phyloP scores from a whole-genome alignment of 2,329 filamentous ascomycete species.

The Drechslerella dactyloides region DNA sequence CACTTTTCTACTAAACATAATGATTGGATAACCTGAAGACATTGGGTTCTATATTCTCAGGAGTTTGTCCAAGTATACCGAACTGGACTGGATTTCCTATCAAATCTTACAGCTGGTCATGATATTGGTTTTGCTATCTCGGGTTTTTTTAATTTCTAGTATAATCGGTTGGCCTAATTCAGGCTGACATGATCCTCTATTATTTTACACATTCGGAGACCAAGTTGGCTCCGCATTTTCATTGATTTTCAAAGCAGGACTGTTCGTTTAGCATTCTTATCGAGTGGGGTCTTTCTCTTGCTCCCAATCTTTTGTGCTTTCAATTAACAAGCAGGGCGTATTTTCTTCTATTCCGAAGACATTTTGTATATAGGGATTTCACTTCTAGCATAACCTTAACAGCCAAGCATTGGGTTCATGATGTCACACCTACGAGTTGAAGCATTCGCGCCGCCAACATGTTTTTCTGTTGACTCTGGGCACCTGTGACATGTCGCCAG shows the following conservation, averaged over 20 bases:
- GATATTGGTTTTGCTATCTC: conserved; percentile 16
- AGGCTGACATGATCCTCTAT: neutral
- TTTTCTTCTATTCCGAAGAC: neutral
- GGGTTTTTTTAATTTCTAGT: conserved; percentile 2
- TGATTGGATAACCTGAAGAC: conserved; percentile 16
- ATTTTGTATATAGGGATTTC: conserved; percentile 5
- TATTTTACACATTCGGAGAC: neutral
- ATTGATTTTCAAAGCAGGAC: conserved; percentile 35
- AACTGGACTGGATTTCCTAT: conserved; percentile 11
- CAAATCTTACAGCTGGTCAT: conserved; percentile 7
- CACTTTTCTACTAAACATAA: conserved; percentile 20
- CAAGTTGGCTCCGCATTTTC: conserved; percentile 14
- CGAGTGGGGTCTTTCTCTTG: conserved; percentile 13
- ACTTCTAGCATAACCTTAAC: neutral
- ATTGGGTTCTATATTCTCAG: conserved; percentile 15
- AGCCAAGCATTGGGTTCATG: too few relatives aligned
- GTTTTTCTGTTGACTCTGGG: neutral
- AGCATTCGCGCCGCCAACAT: neutral
- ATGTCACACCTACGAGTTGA: neutral
- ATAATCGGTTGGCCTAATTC: neutral
- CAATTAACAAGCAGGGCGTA: conserved; percentile 7
- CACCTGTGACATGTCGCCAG: conserved; percentile 32
- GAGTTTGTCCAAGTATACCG: conserved; percentile 12
- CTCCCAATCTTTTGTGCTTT: conserved; percentile 31
- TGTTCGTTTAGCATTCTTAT: conserved; percentile 24